Base-by-base conservation (phyloP, 169 alveolate genomes). In the Eimeria necatrix region DNA sequence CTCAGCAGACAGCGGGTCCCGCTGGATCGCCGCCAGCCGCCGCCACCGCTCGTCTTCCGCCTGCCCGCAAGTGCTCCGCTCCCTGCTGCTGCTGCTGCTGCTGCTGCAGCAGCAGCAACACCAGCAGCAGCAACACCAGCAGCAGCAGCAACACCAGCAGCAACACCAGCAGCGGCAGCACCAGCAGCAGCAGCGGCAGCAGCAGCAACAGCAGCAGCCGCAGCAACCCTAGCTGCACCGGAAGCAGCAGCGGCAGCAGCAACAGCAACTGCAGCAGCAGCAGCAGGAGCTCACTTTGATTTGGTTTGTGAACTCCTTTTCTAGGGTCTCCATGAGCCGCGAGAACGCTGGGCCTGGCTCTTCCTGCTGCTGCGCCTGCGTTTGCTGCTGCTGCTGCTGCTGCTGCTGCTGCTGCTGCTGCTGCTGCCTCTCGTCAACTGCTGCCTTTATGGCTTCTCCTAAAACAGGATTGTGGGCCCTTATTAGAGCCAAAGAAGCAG, bases 1-100 rank as follows among this genome's bases (percentile, higher is more conserved):
- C 78, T 71, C 85, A 56, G 64, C 89, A 4, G 93, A 84, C 26
- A 94, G 89, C 8, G 96, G 96, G 16, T 94, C 92, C 24, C 85
- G 68, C 16, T 71, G 76, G 9, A 73, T 24, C 10, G 68, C 64
- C 52, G 49, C 32, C 70, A 71, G n/a, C 18, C 86, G 94, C 61
- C 94, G 53, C 64, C 20, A 24, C 83, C 83, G 20, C 41, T 87
- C 87, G 24, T 71, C 52, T 14, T 87, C 71, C 14, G 83, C 94
- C 86, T 87, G 81, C 4, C 53, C 7, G 3, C 53, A 22, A 32
- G 26, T 24, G 32, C 74, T 24, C 26, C 1, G 20, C 12, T 51
- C 3, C 26, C 20, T 26, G 73, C 4, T 52, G 53, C 74, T 2
- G 26, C 24, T 81, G 24, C 90, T 10, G 68, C 24, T 53, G 51